Conservation (phyloP, 768 basidiomycete genomes). For the Phlebiopsis flavidoalba region DNA sequence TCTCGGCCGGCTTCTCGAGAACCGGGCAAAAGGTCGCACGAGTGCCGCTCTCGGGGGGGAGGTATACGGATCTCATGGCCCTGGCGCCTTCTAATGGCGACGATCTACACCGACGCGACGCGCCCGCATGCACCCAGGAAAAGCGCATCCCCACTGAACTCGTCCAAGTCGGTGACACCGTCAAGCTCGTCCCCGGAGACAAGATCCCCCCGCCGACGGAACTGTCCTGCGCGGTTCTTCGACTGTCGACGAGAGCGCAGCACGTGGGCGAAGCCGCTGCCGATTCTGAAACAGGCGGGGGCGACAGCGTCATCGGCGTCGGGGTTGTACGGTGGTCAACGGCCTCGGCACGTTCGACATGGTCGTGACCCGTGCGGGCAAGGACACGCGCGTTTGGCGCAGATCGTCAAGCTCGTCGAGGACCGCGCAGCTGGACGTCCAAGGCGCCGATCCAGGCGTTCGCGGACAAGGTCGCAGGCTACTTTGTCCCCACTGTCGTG, state of each 20-base stretch:
- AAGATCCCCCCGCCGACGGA: constrained; percentile 94
- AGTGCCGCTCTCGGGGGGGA: constrained; percentile 92
- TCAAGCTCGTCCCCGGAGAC: constrained; percentile 95
- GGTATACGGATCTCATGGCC: constrained; percentile 96
- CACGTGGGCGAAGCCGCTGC: constrained; percentile 86
- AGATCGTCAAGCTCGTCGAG: constrained; percentile 95
- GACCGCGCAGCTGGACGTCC: constrained; percentile 96
- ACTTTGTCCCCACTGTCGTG: constrained; percentile 92
- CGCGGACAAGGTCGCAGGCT: constrained; percentile 90
- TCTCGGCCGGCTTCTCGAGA: constrained; percentile 92
- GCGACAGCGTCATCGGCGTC: constrained; percentile 91
- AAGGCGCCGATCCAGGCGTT: constrained; percentile 98
- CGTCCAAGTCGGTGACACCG: constrained; percentile 87
- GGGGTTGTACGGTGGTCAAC: constrained; percentile 96
- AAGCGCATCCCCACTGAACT: constrained; percentile 92
- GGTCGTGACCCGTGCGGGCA: constrained; percentile 90
- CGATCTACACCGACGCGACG: constrained; percentile 88
- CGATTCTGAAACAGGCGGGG: constrained; percentile 78
- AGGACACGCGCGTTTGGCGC: constrained; percentile 93
- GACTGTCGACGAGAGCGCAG: constrained; percentile 90
- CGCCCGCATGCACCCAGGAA: constrained; percentile 72
- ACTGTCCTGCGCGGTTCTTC: constrained; percentile 83
- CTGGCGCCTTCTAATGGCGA: constrained; percentile 94
- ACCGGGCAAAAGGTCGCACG: constrained; percentile 94
- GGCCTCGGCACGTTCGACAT: constrained; percentile 97